Evolutionary conservation across 495 filamentous ascomycete genomes (phyloP).

Genomic region (Talaromyces liani): DNA sequence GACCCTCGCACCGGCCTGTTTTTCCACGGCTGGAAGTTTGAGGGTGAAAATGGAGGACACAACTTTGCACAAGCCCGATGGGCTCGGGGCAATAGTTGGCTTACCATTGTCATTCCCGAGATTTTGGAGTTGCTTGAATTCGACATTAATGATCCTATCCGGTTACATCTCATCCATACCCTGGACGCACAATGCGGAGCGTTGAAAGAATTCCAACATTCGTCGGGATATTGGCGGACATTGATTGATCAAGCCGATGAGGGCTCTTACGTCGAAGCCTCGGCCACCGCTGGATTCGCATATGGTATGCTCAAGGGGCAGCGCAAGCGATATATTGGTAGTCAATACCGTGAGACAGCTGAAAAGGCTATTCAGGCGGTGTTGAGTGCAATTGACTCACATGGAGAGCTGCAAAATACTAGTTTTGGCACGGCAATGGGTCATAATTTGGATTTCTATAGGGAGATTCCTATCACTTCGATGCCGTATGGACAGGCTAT

Average conservation of each 20-base stretch:
- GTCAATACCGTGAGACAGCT: conserved; percentile 41
- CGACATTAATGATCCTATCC: conserved; percentile 46
- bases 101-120: conserved; percentile 69
- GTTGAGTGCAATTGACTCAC: conserved; percentile 47
- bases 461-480: conserved; percentile 57
- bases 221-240: conserved; percentile 59
- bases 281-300: conserved; percentile 68
- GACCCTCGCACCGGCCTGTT: conserved; percentile 60
- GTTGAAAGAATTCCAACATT: conserved; percentile 45
- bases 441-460: conserved; percentile 57
- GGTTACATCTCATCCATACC: conserved; percentile 52
- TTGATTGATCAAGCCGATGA: conserved; percentile 54
- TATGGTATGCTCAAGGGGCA: conserved; percentile 66
- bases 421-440: conserved; percentile 74
- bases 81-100: conserved; percentile 62
- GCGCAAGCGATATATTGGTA: conserved; percentile 56
- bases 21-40: conserved; percentile 71
- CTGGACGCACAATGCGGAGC: conserved; percentile 57
- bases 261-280: conserved; percentile 60
- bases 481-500: conserved; percentile 78
- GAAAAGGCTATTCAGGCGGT: conserved; percentile 55
- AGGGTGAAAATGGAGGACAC: conserved; percentile 45
- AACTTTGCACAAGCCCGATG: conserved; percentile 64
- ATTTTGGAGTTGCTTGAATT: conserved; percentile 61
- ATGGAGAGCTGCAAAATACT: conserved; percentile 59